phyloP scores from a whole-genome alignment of 768 basidiomycete species.

The Russula ochroleuca region DNA sequence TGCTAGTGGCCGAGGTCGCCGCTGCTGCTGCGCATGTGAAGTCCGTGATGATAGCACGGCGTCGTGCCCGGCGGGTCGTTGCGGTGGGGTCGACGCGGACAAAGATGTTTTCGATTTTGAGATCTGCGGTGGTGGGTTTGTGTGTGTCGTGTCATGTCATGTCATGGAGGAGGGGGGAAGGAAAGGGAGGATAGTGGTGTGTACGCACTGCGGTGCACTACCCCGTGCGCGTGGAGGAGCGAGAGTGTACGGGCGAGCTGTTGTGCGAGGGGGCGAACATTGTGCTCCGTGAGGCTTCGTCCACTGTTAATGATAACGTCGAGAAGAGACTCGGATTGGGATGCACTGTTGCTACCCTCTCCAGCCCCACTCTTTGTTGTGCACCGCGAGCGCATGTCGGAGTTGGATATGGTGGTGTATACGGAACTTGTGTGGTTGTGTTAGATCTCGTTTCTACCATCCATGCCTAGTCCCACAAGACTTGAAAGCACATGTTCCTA shows the following conservation, averaged over 20 bases:
- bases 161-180: too few species aligned
- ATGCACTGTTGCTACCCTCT: neutral
- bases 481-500: too few species aligned
- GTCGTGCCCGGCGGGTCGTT: neutral
- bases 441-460: too few species aligned
- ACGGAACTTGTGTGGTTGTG: too few species aligned
- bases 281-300: neutral
- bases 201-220: conserved; percentile 2
- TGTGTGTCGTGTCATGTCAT: too few species aligned
- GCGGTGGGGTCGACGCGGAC: neutral
- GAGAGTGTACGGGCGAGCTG: conserved; percentile 3
- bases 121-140: neutral
- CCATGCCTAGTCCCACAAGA: too few species aligned
- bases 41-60: neutral
- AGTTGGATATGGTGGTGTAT: too few species aligned
- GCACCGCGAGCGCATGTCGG: too few species aligned
- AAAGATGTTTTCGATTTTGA: conserved; percentile 3
- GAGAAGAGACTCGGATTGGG: neutral
- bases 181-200: neutral
- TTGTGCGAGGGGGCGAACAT: conserved; percentile 6
- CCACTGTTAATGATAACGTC: neutral
- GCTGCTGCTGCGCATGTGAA: neutral
- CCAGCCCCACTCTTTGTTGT: neutral
- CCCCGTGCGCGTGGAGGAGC: conserved; percentile 13
- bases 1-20: too few species aligned